Evolutionary conservation across 2,329 filamentous ascomycete species (phyloP).

Genomic region (Microcyclospora pomicola): DNA sequence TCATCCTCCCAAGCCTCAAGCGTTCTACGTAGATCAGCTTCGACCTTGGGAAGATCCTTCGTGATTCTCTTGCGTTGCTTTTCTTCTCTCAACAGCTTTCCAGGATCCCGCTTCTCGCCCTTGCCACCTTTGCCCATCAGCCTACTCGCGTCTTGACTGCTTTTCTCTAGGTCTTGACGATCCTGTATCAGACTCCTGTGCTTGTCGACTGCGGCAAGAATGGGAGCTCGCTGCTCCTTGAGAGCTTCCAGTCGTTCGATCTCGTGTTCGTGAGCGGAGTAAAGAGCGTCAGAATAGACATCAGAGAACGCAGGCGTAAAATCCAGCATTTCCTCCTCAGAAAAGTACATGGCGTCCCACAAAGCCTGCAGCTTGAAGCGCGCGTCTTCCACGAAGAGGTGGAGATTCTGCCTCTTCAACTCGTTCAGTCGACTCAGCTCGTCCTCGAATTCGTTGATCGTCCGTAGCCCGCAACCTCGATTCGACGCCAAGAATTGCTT

Average conservation of each 20-base stretch:
- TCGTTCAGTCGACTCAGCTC: constrained; percentile 78
- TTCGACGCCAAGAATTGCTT: constrained; percentile 77
- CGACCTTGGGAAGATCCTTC: constrained; percentile 88
- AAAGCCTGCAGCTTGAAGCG: constrained; percentile 82
- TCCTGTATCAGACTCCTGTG: constrained; percentile 74
- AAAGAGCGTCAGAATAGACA: constrained; percentile 87
- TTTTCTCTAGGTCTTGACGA: constrained; percentile 72
- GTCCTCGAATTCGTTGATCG: constrained; percentile 92
- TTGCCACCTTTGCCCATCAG: constrained; percentile 84
- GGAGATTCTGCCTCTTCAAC: constrained; percentile 86
- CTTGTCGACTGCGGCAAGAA: constrained; percentile 65
- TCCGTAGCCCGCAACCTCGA: constrained; percentile 76
- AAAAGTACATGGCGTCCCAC: constrained; percentile 89
- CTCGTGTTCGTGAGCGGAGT: constrained; percentile 89
- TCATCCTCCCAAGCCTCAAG: constrained; percentile 86
- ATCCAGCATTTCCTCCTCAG: constrained; percentile 96
- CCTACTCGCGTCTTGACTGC: constrained; percentile 87
- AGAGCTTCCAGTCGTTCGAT: constrained; percentile 68
- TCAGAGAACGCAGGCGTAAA: constrained; percentile 87
- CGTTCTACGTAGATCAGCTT: constrained; percentile 66
- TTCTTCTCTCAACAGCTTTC: constrained; percentile 84
- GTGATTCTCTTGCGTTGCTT: constrained; percentile 97
- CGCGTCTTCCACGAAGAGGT: constrained; percentile 90
- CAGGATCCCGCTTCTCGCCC: constrained; percentile 87
- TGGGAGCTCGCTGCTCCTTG: constrained; percentile 75